phyloP scores from a whole-genome alignment of 495 filamentous ascomycete genomes.

The Aspergillus kassunensis region DNA sequence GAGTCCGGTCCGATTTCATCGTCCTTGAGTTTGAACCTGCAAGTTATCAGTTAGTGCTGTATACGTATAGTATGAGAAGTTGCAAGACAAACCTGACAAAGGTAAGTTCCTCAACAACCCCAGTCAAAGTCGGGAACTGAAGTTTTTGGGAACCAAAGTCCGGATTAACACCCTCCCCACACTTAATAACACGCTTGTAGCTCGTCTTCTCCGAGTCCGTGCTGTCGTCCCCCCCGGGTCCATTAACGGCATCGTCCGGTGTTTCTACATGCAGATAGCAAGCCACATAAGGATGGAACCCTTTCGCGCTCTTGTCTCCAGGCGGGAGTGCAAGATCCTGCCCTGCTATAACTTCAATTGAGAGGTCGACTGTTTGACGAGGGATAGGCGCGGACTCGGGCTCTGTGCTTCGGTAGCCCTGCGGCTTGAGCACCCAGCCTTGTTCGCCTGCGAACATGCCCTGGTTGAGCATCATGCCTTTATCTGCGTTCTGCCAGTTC shows the following conservation, averaged over 20 bases:
- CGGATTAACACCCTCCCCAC: constrained; percentile 56
- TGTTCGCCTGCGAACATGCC: constrained; percentile 80
- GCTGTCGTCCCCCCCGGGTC: constrained; percentile 36
- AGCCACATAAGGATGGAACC: constrained; percentile 76
- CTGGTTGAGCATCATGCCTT: constrained; percentile 93
- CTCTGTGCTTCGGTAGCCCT: constrained; percentile 52
- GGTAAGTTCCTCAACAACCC: constrained; percentile 70
- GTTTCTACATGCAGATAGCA: constrained; percentile 78
- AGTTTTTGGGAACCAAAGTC: constrained; percentile 66
- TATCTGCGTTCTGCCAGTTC: constrained; percentile 91
- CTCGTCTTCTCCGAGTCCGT: constrained; percentile 50
- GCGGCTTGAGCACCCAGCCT: constrained; percentile 84
- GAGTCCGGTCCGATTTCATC: constrained; percentile 72
- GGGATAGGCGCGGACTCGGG: constrained; percentile 18
- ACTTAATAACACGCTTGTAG: constrained; percentile 67
- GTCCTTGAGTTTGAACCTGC: constrained; percentile 80
- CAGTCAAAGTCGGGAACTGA: constrained; percentile 55
- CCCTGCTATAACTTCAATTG: constrained; percentile 49
- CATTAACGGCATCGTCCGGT: constrained; percentile 22
- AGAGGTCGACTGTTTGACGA: constrained; percentile 36
- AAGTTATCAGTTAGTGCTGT: constrained; percentile 9
- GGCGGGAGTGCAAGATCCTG: constrained; percentile 49
- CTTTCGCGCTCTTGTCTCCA: constrained; percentile 49
- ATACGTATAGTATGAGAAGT: no score
- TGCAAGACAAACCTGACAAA: constrained; percentile 68